Conservation (phyloP, 2,329 filamentous ascomycete species). For the Metarhizium album region DNA sequence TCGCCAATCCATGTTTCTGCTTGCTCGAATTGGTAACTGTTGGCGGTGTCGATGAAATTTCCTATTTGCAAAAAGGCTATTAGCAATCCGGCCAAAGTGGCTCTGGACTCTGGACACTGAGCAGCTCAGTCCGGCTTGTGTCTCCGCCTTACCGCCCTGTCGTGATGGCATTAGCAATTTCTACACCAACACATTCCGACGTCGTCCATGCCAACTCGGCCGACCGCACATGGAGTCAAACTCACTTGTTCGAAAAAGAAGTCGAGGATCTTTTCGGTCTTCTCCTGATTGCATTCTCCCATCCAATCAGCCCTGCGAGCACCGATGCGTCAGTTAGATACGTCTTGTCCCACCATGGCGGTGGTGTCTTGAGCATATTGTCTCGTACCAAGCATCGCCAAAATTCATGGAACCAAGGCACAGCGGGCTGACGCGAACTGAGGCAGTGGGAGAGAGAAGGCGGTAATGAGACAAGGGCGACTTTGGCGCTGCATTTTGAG, state of each 20-base stretch:
- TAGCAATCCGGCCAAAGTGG: background rate
- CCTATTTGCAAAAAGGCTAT: slow-evolving; percentile 24
- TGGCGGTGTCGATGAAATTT: slow-evolving; percentile 65
- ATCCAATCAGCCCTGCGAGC: slow-evolving; percentile 40
- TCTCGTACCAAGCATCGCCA: slow-evolving; percentile 38
- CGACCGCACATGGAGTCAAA: background rate
- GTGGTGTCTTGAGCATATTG: background rate
- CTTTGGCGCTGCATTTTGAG: slow-evolving; percentile 37
- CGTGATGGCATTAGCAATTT: background rate
- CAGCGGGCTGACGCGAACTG: slow-evolving; percentile 56
- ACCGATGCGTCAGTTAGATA: background rate
- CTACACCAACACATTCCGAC: background rate
- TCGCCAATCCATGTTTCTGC: slow-evolving; percentile 58
- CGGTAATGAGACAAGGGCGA: slow-evolving; percentile 55
- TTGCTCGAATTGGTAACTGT: slow-evolving; percentile 55
- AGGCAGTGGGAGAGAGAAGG: slow-evolving; percentile 53
- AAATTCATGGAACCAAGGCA: slow-evolving; percentile 57
- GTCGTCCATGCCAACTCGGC: background rate
- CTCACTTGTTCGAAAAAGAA: slow-evolving; percentile 47
- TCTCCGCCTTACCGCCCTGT: slow-evolving; percentile 18
- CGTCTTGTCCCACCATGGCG: background rate
- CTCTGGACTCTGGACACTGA: too few relatives aligned
- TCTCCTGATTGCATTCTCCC: slow-evolving; percentile 54
- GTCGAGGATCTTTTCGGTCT: slow-evolving; percentile 54
- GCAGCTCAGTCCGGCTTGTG: background rate